Conservation (phyloP, 805 yeast genomes). For the Ogataea salicorniae region DNA sequence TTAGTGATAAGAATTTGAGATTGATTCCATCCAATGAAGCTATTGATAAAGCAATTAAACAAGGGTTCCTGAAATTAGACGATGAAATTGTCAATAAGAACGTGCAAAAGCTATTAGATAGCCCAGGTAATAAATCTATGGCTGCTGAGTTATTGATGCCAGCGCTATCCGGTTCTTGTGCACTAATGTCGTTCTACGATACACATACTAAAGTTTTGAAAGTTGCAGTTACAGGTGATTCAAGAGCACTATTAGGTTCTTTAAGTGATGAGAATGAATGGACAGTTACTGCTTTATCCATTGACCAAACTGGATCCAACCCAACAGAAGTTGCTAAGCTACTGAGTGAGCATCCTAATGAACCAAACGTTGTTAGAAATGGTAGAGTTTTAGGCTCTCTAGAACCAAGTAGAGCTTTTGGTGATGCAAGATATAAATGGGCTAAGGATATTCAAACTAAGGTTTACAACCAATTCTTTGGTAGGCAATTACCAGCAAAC, state of each 20-base stretch:
- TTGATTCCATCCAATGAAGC: conserved; percentile 61
- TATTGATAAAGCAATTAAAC: conserved; percentile 73
- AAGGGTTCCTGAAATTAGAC: conserved; percentile 79
- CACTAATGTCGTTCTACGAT: conserved; percentile 81
- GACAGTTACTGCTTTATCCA: conserved; percentile 81
- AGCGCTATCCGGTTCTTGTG: conserved; percentile 94
- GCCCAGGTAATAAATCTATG: conserved; percentile 57
- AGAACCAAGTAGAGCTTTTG: conserved; percentile 96
- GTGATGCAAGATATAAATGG: conserved; percentile 92
- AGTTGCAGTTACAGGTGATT: conserved; percentile 96
- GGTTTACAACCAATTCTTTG: conserved; percentile 72
- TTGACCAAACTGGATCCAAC: conserved; percentile 94
- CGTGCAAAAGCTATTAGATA: conserved; percentile 60
- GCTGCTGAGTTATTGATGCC: conserved; percentile 80
- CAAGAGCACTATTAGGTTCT: conserved; percentile 84
- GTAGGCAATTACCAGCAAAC: conserved; percentile 67
- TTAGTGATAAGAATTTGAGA: conserved; percentile 48
- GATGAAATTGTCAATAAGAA: conserved; percentile 78
- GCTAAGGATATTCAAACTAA: conserved; percentile 66
- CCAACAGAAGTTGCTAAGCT: conserved; percentile 81
- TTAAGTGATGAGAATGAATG: conserved; percentile 56
- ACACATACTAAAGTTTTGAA: conserved; percentile 63
- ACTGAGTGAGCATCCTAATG: conserved; percentile 85
- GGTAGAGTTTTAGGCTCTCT: conserved; percentile 91
- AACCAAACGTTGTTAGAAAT: conserved; percentile 72